phyloP scores from a whole-genome alignment of 169 alveolate species.

The Eimeria brunetti region DNA sequence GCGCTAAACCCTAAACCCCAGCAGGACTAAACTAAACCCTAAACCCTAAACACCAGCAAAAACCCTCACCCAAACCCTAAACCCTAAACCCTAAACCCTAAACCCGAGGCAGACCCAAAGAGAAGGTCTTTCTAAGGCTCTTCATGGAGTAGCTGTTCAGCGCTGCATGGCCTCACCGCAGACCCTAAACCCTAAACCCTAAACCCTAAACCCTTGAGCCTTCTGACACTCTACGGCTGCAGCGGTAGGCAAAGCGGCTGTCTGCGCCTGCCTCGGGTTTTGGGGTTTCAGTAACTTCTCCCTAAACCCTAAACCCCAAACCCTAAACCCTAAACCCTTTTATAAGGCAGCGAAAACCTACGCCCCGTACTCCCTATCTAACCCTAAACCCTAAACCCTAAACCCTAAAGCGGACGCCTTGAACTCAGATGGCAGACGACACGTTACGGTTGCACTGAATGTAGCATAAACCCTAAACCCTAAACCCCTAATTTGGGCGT shows the following conservation, averaged over 20 bases:
- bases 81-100: not conserved
- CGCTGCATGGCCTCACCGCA: too few species aligned
- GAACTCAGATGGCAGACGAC: too few species aligned
- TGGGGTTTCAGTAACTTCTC: not conserved
- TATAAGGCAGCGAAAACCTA: too few species aligned
- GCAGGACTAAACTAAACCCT: too few species aligned
- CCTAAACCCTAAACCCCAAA: not conserved
- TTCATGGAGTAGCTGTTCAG: too few species aligned
- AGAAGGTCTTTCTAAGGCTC: too few species aligned
- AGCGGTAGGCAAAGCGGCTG: too few species aligned
- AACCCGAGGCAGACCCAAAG: too few species aligned
- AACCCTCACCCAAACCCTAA: not conserved
- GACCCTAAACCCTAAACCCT: constrained; percentile 21
- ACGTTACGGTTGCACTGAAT: not conserved
- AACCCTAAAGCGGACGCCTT: constrained; percentile 1
- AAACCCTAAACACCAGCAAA: not conserved
- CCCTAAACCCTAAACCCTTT: not conserved
- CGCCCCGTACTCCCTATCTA: too few species aligned
- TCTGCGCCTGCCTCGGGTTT: not conserved
- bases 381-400: constrained; percentile 18
- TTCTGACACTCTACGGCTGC: not conserved
- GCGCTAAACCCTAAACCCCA: constrained; percentile 5
- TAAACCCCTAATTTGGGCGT: too few species aligned
- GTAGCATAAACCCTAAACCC: not conserved
- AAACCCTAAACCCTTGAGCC: constrained; percentile 15